Evolutionary conservation across 257 asterid species (phyloP), one percentile per base, ranked within the genome.

Genomic region (Rehmannia glutinosa): DNA sequence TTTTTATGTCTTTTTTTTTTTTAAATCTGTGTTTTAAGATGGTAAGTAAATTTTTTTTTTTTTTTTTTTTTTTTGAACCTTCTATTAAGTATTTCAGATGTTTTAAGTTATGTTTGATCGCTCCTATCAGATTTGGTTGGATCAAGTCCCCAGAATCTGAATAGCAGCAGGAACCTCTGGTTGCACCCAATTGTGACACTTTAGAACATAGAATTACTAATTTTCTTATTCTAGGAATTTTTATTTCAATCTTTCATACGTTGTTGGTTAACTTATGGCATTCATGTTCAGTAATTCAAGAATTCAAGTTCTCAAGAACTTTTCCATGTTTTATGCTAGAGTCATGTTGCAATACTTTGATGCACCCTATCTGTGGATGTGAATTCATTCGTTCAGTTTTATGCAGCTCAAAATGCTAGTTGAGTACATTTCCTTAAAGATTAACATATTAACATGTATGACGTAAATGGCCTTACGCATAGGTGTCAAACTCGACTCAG

Each of bases 1-100:
- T 6, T 20, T 20, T 20, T 49, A 49, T 49, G 27, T 47, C 8
- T 49, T 19, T 6, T 20, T 49, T n/a, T n/a, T n/a, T n/a, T n/a
- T n/a, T n/a, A n/a, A n/a, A n/a, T n/a, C n/a, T n/a, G n/a, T n/a
- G n/a, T n/a, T n/a, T n/a, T 69, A 27, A 64, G 71, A 58, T 68
- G 25, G 64, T 69, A 55, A 66, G 45, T 45, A 49, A 23, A 57
- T 32, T 38, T n/a, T n/a, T n/a, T n/a, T n/a, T n/a, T n/a, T n/a
- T n/a, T n/a, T n/a, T n/a, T n/a, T n/a, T n/a, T n/a, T n/a, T n/a
- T n/a, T n/a, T n/a, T n/a, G n/a, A n/a, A n/a, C n/a, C n/a, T n/a
- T n/a, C n/a, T n/a, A n/a, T n/a, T n/a, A n/a, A n/a, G 30, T 19
- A 3, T 49, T 49, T 16, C 51, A 3, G 50, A 2, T 15, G n/a